phyloP scores from a whole-genome alignment of 2,329 filamentous ascomycete species.

The Cryphonectria carpinicola region DNA sequence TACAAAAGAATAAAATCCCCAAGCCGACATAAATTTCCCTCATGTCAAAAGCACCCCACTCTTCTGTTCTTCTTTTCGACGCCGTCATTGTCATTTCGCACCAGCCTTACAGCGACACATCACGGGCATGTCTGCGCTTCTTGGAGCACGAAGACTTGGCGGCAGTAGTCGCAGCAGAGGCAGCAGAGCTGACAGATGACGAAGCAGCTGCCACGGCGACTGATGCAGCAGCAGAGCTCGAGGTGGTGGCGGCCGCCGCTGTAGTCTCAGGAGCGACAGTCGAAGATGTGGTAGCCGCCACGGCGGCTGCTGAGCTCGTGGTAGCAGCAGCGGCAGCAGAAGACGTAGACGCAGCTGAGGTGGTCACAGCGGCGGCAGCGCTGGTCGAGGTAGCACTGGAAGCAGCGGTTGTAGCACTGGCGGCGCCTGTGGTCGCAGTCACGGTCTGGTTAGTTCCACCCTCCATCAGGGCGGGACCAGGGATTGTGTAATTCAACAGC shows the following conservation, averaged over 20 bases:
- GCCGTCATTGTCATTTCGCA: not conserved
- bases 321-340: not conserved
- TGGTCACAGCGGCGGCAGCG: not conserved
- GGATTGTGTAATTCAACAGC: conserved; percentile 34
- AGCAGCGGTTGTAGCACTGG: not conserved
- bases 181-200: not conserved
- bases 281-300: not conserved
- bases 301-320: not conserved
- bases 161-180: not conserved
- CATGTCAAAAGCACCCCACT: no score
- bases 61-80: not conserved
- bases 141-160: conserved; percentile 8
- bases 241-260: not conserved
- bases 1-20: not conserved
- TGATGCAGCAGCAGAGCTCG: not conserved
- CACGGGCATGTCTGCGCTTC: conserved; percentile 15
- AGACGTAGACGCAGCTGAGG: not conserved
- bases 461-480: conserved; percentile 34
- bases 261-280: not conserved
- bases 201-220: not conserved
- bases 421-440: conserved; percentile 11
- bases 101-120: conserved; percentile 1
- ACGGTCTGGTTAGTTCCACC: conserved; percentile 14
- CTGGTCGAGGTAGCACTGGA: conserved; percentile 2
- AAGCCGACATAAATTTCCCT: not conserved